Percentiles rank a stretch among this genome's conserved stretches.
Evolutionary conservation across 768 basidiomycete species (phyloP).

Genomic region (Boletus reticuloceps): DNA sequence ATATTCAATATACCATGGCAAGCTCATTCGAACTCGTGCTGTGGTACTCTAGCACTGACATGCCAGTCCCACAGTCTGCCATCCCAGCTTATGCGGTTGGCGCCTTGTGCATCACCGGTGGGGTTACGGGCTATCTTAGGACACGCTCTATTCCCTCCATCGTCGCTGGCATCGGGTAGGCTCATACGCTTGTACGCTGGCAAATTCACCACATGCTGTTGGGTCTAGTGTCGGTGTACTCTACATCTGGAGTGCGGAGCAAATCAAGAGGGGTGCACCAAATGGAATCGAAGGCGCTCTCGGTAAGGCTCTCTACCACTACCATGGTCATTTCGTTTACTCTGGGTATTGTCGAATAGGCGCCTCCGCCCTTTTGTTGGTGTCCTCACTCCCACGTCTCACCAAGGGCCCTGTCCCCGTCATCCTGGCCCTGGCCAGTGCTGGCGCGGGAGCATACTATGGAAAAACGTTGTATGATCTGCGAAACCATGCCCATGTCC

Average conservation of each 20-base stretch:
- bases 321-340: neutral
- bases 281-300: slow-evolving; percentile 80
- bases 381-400: slow-evolving; percentile 72
- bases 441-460: slow-evolving; percentile 64
- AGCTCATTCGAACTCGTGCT: slow-evolving; percentile 14
- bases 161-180: slow-evolving; percentile 77
- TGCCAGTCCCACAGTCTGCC: slow-evolving; percentile 56
- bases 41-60: slow-evolving; percentile 16
- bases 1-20: slow-evolving; percentile 25
- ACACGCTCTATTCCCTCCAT: slow-evolving; percentile 80
- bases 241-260: slow-evolving; percentile 77
- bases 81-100: slow-evolving; percentile 81
- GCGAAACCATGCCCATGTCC: slow-evolving; percentile 16
- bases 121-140: slow-evolving; percentile 66
- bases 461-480: slow-evolving; percentile 51
- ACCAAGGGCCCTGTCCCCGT: slow-evolving; percentile 74
- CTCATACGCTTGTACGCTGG: neutral
- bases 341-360: slow-evolving; percentile 37
- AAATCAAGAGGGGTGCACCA: slow-evolving; percentile 66
- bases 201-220: neutral
- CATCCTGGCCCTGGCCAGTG: slow-evolving; percentile 58
- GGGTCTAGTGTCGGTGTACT: slow-evolving; percentile 64
- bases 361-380: slow-evolving; percentile 70
- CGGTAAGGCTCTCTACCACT: slow-evolving; percentile 42
- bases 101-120: slow-evolving; percentile 72